phyloP scores from a whole-genome alignment of 768 basidiomycete genomes.

The Trametes elegans region DNA sequence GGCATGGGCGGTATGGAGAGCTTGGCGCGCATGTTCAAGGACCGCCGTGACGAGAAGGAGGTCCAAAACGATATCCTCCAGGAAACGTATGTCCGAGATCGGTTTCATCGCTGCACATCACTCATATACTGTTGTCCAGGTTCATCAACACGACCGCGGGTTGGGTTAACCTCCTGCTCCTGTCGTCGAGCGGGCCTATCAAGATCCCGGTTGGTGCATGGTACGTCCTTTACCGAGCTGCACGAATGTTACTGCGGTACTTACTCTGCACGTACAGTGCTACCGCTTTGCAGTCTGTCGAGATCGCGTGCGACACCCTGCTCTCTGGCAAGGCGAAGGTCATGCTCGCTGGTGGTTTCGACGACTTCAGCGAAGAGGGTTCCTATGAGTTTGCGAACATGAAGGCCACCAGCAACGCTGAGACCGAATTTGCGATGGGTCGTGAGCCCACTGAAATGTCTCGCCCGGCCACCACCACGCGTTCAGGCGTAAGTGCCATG shows the following conservation, averaged over 20 bases:
- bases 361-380: constrained; percentile 97
- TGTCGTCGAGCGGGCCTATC: constrained; percentile 96
- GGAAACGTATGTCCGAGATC: constrained; percentile 95
- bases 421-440: constrained; percentile 98
- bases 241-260: constrained; percentile 3
- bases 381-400: constrained; percentile 99
- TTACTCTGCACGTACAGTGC: constrained; percentile 50
- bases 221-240: constrained; percentile 47
- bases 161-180: constrained; percentile 92
- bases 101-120: background rate
- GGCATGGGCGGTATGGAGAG: constrained; percentile 97
- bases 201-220: constrained; percentile 99
- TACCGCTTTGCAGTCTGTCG: constrained; percentile 95
- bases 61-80: constrained; percentile 98
- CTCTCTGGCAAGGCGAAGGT: constrained; percentile 96
- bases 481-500: constrained; percentile 70
- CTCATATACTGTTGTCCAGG: constrained; percentile 36
- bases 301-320: constrained; percentile 97
- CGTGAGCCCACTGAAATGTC: constrained; percentile 99
- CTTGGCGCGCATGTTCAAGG: constrained; percentile 97
- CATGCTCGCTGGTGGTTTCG: constrained; percentile 99
- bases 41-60: constrained; percentile 95
- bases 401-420: constrained; percentile 98
- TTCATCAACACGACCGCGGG: constrained; percentile 99
- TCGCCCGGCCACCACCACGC: constrained; percentile 92